These are phyloP conservation scores for Fonsecaea monophora DNA, from an alignment of 2,329 filamentous ascomycete genomes.

Conservation along the genomic window DNA sequence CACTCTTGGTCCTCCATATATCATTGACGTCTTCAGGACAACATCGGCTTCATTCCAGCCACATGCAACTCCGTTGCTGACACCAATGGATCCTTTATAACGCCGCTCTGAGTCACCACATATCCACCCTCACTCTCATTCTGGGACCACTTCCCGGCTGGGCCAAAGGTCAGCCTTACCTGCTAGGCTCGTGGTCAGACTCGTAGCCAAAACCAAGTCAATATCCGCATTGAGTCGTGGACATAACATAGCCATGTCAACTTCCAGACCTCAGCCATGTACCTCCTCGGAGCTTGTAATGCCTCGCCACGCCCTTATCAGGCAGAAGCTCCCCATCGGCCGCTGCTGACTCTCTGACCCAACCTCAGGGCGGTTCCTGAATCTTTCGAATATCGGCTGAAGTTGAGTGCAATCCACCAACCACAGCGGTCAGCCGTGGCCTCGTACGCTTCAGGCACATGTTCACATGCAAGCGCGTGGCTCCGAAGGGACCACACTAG, in stretches of 20 bases:
- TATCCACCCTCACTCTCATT: neutral
- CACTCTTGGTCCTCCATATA: too few species aligned
- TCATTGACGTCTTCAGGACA: too few species aligned
- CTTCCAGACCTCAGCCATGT: neutral
- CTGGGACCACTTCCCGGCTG: neutral
- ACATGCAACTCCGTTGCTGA: too few species aligned
- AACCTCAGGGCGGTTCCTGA: neutral
- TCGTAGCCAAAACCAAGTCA: neutral
- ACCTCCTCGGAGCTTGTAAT: neutral
- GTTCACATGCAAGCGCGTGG: neutral
- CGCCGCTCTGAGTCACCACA: too few species aligned
- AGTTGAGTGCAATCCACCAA: neutral
- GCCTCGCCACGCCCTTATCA: neutral
- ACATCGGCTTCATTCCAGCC: too few species aligned
- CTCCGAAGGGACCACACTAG: neutral
- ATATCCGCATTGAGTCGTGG: neutral
- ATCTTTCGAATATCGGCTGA: neutral
- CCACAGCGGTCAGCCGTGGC: neutral
- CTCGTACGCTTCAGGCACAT: neutral
- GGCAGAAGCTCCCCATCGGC: neutral
- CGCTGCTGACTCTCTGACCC: neutral
- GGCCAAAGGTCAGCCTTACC: neutral
- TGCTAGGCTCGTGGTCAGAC: neutral
- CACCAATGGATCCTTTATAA: too few species aligned
- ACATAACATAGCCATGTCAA: neutral